Base-by-base conservation (phyloP, 352 stramenopile species). In the Pythium brassicae region DNA sequence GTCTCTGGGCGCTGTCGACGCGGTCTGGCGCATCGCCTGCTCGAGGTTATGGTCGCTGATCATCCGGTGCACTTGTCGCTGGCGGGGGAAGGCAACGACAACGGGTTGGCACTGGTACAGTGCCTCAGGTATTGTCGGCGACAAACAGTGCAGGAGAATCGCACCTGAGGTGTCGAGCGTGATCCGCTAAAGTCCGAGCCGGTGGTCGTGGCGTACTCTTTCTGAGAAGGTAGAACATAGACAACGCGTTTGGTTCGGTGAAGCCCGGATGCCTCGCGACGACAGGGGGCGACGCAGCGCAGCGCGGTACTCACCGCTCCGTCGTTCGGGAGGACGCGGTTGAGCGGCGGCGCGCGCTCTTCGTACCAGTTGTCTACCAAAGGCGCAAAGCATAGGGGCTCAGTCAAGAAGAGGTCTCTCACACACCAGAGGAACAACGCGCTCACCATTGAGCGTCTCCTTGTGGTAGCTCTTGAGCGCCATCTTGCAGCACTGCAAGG, bases 301-400 rank as follows among this genome's bases (percentile, higher is more conserved):
- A 46, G 19, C 2, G 20, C 20, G 11, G 11, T 1, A 35, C 71
- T 34, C 63, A 91, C 83, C 72, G 67, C 45, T 58, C 69, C 69
- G 57, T 93, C 78, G 19, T 65, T 47, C 32, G 83, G 83, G 12
- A 94, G 66, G 0, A 92, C 77, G 15, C 83, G 77, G 26, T 86
- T 87, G 12, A 94, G 57, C 20, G 79, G 71, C 46, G 64, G 44
- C 3, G 68, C 61, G 19, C 83, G 79, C 55, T 94, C 83, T 70
- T 94, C 83, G 53, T 78, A 91, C 83, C 83, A 94, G 52, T 94
- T 94, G 54, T 88, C 83, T 94, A 29, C 17, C n/a, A 3, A 29
- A 22, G n/a, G 37, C 29, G 40, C 37, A 53, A 47, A 39, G 39
- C 17, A 22, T 2, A 43, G 20, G 22, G 25, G 44, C 17, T 62